Percentiles rank a stretch among this genome's conserved stretches.
Evolutionary conservation across 164 flowering plant species (phyloP).

Genomic region (Nymphaea thermarum): DNA sequence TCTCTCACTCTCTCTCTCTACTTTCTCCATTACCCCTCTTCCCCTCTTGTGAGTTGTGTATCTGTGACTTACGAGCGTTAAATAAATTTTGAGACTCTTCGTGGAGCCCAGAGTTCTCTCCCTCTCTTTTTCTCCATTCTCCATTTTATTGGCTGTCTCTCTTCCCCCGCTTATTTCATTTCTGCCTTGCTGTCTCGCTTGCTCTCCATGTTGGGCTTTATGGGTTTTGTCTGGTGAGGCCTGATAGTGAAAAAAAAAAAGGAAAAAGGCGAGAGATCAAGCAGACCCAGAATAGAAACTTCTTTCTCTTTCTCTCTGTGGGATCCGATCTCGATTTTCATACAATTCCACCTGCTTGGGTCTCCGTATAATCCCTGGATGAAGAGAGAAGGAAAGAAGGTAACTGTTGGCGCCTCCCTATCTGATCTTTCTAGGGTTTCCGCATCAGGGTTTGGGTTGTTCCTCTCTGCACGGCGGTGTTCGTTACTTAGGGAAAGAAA

Average conservation of each 20-base stretch:
- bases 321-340: neutral
- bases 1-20: neutral
- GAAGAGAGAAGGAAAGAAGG: neutral
- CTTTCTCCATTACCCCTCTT: too few species aligned
- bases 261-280: neutral
- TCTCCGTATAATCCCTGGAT: neutral
- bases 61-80: neutral
- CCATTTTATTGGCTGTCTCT: too few species aligned
- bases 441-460: neutral
- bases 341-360: neutral
- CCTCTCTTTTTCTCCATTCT: too few species aligned
- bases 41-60: neutral
- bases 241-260: too few species aligned
- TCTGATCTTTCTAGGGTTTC: neutral
- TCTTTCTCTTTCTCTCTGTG: neutral
- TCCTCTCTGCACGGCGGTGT: neutral
- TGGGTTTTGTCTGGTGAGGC: neutral
- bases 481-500: conserved; percentile 20
- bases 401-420: neutral
- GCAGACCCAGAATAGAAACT: neutral
- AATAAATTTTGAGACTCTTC: neutral
- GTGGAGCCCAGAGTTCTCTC: too few species aligned
- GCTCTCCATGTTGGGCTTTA: neutral
- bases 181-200: neutral
- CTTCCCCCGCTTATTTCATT: too few species aligned